Evolutionary conservation across 768 basidiomycete species (phyloP).

Genomic region (Amanita molliuscula): DNA sequence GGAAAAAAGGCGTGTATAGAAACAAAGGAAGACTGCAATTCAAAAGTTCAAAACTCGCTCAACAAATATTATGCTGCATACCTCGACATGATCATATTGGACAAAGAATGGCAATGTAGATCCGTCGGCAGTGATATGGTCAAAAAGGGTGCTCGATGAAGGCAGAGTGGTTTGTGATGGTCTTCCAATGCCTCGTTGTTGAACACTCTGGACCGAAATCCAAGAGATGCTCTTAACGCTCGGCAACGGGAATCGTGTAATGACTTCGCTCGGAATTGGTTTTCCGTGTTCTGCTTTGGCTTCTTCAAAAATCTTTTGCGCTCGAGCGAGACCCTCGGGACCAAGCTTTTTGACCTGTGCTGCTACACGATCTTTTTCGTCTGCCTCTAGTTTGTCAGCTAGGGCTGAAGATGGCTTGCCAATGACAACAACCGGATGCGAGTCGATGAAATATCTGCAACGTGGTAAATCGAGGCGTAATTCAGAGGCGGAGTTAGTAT

Average conservation of each 20-base stretch:
- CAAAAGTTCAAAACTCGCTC: constrained; percentile 3
- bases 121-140: constrained; percentile 61
- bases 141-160: constrained; percentile 35
- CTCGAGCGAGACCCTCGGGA: constrained; percentile 66
- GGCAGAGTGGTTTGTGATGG: constrained; percentile 15
- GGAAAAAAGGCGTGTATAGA: constrained; percentile 71
- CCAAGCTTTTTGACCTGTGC: constrained; percentile 65
- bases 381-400: constrained; percentile 68
- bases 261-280: constrained; percentile 71
- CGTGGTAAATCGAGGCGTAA: background rate
- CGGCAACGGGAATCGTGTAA: constrained; percentile 85
- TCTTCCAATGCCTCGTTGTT: constrained; percentile 50
- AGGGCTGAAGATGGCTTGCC: constrained; percentile 85
- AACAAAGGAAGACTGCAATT: constrained; percentile 80
- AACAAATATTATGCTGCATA: constrained; percentile 16
- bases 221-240: constrained; percentile 86
- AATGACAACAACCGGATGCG: constrained; percentile 61
- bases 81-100: constrained; percentile 90
- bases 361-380: constrained; percentile 70
- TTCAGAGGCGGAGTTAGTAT: constrained; percentile 12
- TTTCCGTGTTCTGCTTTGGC: constrained; percentile 83
- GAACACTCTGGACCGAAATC: constrained; percentile 65
- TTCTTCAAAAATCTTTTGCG: constrained; percentile 55
- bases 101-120: constrained; percentile 74
- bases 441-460: constrained; percentile 68